These are phyloP conservation scores for Kockiozyma suomiensis DNA, from an alignment of 805 yeast genomes.

Conservation along the genomic window DNA sequence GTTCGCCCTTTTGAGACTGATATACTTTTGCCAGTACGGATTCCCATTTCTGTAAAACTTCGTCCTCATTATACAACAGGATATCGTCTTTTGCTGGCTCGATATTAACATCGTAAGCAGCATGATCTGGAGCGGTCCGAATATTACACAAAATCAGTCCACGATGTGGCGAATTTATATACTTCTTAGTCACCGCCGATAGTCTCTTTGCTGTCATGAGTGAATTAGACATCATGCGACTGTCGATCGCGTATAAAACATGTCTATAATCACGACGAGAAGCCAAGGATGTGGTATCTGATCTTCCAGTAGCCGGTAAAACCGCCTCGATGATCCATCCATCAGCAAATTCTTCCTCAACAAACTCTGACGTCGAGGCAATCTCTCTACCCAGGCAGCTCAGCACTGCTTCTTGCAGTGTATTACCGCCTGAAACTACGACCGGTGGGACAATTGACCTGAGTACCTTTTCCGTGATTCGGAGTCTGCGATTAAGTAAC, in stretches of 20 bases:
- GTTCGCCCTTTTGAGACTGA: background rate
- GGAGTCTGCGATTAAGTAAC: conserved; percentile 14
- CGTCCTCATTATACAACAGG: conserved; percentile 71
- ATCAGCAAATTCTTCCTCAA: conserved; percentile 3
- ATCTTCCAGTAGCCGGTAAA: conserved; percentile 11
- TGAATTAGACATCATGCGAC: conserved; percentile 69
- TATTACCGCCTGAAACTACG: conserved; percentile 13
- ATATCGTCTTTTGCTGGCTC: conserved; percentile 88
- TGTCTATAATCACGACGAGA: conserved; percentile 16
- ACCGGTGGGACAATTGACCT: conserved; percentile 9
- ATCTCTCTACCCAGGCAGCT: conserved; percentile 17
- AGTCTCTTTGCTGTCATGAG: conserved; percentile 49
- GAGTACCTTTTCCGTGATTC: conserved; percentile 16
- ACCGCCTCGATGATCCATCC: conserved; percentile 24
- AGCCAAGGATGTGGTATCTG: background rate
- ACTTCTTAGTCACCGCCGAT: conserved; percentile 55
- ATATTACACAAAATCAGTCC: conserved; percentile 69
- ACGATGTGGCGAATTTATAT: conserved; percentile 62
- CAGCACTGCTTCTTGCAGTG: conserved; percentile 18
- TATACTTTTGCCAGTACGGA: conserved; percentile 11
- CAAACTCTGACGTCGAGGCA: conserved; percentile 1
- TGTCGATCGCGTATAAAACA: conserved; percentile 63
- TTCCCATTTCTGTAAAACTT: conserved; percentile 55
- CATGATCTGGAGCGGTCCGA: conserved; percentile 56
- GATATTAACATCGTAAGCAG: conserved; percentile 67